Conservation (phyloP, 192 early-diverging fungal genomes). For the Lobosporangium transversale region DNA sequence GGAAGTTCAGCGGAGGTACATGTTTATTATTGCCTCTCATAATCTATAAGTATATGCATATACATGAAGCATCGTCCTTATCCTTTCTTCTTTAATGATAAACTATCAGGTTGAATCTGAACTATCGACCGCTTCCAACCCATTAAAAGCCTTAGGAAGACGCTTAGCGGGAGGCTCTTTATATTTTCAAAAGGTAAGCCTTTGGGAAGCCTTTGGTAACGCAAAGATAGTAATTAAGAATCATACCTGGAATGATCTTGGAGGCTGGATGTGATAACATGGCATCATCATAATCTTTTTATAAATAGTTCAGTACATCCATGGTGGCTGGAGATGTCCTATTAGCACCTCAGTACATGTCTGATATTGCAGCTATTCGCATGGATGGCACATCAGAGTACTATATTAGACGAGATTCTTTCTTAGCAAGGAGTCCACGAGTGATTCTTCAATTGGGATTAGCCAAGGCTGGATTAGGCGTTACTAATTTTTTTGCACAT, state of each 20-base stretch:
- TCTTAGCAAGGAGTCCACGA: slow-evolving; percentile 68
- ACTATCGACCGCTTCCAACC: slow-evolving; percentile 42
- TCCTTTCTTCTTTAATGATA: not conserved
- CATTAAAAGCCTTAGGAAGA: slow-evolving; percentile 47
- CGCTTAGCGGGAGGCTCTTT: slow-evolving; percentile 49
- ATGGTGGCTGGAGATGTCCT: slow-evolving; percentile 69
- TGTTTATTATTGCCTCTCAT: too few species aligned
- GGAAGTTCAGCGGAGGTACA: slow-evolving; percentile 60
- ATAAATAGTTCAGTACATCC: slow-evolving; percentile 71
- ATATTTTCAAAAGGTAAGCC: slow-evolving; percentile 42
- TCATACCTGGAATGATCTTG: too few species aligned
- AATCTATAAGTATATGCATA: not conserved
- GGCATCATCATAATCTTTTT: too few species aligned
- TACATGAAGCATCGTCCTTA: not conserved
- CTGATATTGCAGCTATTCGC: slow-evolving; percentile 71
- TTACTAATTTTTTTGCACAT: slow-evolving; percentile 70
- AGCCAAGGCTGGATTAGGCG: slow-evolving; percentile 55
- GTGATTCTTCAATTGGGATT: slow-evolving; percentile 60
- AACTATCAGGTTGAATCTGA: slow-evolving; percentile 31
- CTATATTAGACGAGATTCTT: slow-evolving; percentile 69
- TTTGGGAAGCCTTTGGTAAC: not conserved
- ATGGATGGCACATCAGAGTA: slow-evolving; percentile 66
- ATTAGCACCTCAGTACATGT: slow-evolving; percentile 68
- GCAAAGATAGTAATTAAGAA: not conserved
- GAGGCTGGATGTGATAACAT: too few species aligned